phyloP scores from a whole-genome alignment of 2,329 filamentous ascomycete species.

The Aspergillus uvarum region DNA sequence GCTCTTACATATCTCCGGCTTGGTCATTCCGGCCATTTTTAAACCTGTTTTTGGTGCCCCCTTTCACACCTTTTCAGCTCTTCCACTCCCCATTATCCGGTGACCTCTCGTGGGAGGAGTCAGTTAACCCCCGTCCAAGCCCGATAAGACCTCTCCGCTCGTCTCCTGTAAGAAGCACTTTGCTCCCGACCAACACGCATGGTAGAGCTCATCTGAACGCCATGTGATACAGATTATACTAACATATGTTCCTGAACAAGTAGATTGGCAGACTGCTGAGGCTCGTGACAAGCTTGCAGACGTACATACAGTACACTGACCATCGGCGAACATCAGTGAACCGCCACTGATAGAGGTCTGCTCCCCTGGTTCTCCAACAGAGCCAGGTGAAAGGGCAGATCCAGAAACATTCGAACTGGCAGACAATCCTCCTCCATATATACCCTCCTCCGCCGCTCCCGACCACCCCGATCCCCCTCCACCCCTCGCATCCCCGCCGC shows the following conservation, averaged over 20 bases:
- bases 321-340: constrained; percentile 30
- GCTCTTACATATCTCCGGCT: neutral
- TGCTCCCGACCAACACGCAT: neutral
- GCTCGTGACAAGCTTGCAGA: constrained; percentile 14
- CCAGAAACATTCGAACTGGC: constrained; percentile 66
- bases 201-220: neutral
- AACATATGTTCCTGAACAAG: neutral
- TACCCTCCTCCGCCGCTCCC: constrained; percentile 63
- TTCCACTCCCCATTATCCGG: neutral
- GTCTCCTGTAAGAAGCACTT: constrained; percentile 8
- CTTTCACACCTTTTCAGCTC: neutral
- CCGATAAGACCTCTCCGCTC: constrained; percentile 26
- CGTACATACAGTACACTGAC: constrained; percentile 11
- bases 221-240: neutral
- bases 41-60: neutral
- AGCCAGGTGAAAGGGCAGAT: constrained; percentile 45
- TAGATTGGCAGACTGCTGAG: constrained; percentile 7
- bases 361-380: constrained; percentile 46
- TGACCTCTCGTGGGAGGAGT: constrained; percentile 8
- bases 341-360: constrained; percentile 38
- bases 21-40: neutral
- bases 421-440: constrained; percentile 61
- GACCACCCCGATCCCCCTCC: constrained; percentile 64
- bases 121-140: neutral
- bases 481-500: constrained; percentile 51